Evolutionary conservation across 805 yeast species (phyloP).

Genomic region (Komagataella phaffii): DNA sequence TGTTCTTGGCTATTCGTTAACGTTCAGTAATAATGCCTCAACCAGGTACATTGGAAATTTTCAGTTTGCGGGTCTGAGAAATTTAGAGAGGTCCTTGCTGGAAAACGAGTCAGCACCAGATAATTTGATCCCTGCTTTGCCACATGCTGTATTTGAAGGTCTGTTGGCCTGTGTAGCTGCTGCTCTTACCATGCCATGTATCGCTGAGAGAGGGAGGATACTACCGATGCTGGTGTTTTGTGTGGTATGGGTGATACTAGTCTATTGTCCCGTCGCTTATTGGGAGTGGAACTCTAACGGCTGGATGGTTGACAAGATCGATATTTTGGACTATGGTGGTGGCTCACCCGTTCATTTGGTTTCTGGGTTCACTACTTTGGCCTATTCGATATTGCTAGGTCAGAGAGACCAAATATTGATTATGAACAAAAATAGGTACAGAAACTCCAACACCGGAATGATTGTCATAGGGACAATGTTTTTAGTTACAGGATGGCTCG

Average conservation of each 20-base stretch:
- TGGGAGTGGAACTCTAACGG: conserved; percentile 90
- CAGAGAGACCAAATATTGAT: conserved; percentile 49
- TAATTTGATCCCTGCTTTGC: conserved; percentile 46
- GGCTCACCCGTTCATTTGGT: conserved; percentile 89
- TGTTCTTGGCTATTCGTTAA: conserved; percentile 83
- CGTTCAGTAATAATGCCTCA: conserved; percentile 55
- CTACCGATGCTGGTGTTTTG: conserved; percentile 67
- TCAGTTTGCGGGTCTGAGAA: conserved; percentile 58
- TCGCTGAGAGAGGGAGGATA: conserved; percentile 79
- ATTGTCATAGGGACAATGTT: conserved; percentile 74
- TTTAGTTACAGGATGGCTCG: conserved; percentile 84
- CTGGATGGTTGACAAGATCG: conserved; percentile 69
- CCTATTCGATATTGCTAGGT: conserved; percentile 61
- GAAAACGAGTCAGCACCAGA: conserved; percentile 4
- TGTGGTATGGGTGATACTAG: conserved; percentile 76
- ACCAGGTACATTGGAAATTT: conserved; percentile 75
- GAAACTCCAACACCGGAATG: conserved; percentile 80
- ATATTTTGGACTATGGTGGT: conserved; percentile 85
- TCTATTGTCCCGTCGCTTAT: conserved; percentile 77
- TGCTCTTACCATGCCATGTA: conserved; percentile 77
- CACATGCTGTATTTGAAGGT: conserved; percentile 67
- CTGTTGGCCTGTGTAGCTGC: conserved; percentile 75
- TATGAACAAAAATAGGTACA: conserved; percentile 38
- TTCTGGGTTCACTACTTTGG: conserved; percentile 80
- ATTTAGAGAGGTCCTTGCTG: conserved; percentile 19